Evolutionary conservation across 345 rosid species (phyloP), one percentile per base, ranked within the genome.

Genomic region (Boechera divaricarpa): DNA sequence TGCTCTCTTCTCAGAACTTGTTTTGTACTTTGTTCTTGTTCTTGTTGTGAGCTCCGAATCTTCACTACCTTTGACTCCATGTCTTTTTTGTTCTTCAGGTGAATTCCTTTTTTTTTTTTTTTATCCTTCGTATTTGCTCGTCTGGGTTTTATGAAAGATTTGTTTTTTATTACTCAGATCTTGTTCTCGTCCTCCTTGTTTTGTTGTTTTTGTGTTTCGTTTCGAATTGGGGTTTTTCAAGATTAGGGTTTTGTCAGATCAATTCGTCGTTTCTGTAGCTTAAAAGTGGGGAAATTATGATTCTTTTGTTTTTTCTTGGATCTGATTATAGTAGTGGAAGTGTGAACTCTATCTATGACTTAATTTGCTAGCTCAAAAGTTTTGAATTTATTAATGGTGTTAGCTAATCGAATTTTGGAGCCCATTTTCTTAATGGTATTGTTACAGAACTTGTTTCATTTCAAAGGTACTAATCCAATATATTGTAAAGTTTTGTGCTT

Each of bases 81-180:
- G 41, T 45, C 39, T 28, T 54, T 36, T 76, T 39, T 76, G 10
- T 12, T 24, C 80, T 55, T 64, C 76, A 78, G 77, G 77, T 77
- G 70, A 69, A 2, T 53, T 29, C 11, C 41, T 5, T 3, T 28
- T 31, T 38, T 2, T 29, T 49, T 54, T 49, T 61, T 5, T 2
- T 2, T 28, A 28, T 28, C 2, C 52, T 28, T 10, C n/a, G 16
- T 31, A 41, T 48, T 65, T 60, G 15, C 67, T 47, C 61, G 60
- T 66, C 73, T 47, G 79, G 56, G 68, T 64, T 67, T 44, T 85
- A 78, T 82, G 77, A 84, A 83, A 85, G 79, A 31, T 80, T 69
- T 64, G 76, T 68, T 33, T 72, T 61, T 54, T 66, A 11, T 42
- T 31, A 64, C 60, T 61, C 63, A 74, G 71, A 60, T 62, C 75